A percentile compares a stretch with the other conserved stretches of the same genome.
Evolutionary conservation across 176 grass and related monocot species (phyloP).

Genomic region (Microstegium vimineum): DNA sequence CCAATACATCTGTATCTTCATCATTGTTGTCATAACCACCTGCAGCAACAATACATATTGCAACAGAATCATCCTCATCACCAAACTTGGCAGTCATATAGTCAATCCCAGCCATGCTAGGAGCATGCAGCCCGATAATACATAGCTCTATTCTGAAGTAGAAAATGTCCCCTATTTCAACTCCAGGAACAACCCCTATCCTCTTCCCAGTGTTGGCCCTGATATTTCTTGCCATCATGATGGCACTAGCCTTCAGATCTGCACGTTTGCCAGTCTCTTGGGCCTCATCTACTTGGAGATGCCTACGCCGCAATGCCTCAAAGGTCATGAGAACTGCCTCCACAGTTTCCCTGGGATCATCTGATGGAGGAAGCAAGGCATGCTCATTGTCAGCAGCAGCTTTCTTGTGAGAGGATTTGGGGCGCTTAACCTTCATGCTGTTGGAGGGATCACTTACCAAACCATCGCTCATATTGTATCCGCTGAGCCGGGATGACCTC

Average conservation of each 20-base stretch:
- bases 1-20: constrained; percentile 67
- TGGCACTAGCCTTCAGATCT: constrained; percentile 65
- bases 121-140: constrained; percentile 75
- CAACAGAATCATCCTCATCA: constrained; percentile 68
- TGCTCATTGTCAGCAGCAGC: constrained; percentile 27
- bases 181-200: constrained; percentile 64
- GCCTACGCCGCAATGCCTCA: constrained; percentile 71
- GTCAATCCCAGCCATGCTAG: constrained; percentile 93
- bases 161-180: constrained; percentile 91
- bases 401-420: constrained; percentile 29
- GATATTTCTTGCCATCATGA: constrained; percentile 55
- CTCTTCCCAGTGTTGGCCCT: constrained; percentile 66
- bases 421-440: constrained; percentile 36
- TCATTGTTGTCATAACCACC: constrained; percentile 92
- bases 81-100: constrained; percentile 64
- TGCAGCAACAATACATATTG: constrained; percentile 81
- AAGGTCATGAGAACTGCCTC: constrained; percentile 76
- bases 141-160: constrained; percentile 92
- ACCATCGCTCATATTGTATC: constrained; percentile 18
- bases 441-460: constrained; percentile 14
- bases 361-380: constrained; percentile 32
- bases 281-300: constrained; percentile 75
- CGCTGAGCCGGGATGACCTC: constrained; percentile 28
- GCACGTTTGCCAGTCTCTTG: constrained; percentile 58
- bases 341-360: constrained; percentile 60